These are phyloP conservation scores for Leccinum barrowsii DNA, from an alignment of 768 basidiomycete genomes.

Conservation along the genomic window DNA sequence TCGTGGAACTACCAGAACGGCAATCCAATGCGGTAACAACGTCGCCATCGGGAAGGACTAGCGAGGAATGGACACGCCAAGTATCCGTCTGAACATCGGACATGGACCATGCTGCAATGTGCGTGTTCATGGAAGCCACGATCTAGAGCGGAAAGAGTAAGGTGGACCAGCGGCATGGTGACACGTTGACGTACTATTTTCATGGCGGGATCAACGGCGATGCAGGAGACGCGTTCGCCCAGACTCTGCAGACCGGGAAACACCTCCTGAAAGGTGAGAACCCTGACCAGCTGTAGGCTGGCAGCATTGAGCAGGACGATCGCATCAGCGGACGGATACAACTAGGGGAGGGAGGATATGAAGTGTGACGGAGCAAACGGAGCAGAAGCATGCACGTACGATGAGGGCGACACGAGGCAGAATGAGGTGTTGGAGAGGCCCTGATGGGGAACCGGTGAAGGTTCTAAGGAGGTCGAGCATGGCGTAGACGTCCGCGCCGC, in stretches of 20 bases:
- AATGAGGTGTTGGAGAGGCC: constrained; percentile 53
- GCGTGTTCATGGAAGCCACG: constrained; percentile 63
- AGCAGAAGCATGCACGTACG: constrained; percentile 39
- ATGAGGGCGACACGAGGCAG: constrained; percentile 55
- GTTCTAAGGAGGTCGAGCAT: constrained; percentile 49
- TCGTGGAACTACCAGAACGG: constrained; percentile 56
- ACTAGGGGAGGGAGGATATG: constrained; percentile 35
- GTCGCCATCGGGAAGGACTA: constrained; percentile 56
- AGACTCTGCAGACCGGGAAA: constrained; percentile 58
- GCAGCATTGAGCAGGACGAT: constrained; percentile 72
- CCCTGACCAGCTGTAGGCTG: constrained; percentile 58
- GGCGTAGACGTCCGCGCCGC: background rate
- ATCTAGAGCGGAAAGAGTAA: constrained; percentile 45
- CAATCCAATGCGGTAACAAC: constrained; percentile 64
- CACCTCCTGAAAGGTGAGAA: constrained; percentile 77
- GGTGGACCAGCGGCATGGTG: background rate
- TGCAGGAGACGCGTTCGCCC: constrained; percentile 48
- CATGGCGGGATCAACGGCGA: constrained; percentile 74
- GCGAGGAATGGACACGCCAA: constrained; percentile 82
- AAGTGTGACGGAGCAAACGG: background rate
- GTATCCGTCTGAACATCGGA: constrained; percentile 58
- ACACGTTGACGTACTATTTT: constrained; percentile 59
- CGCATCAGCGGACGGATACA: constrained; percentile 70
- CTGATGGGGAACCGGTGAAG: constrained; percentile 51
- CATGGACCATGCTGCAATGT: constrained; percentile 76